Conservation (phyloP, 169 alveolate species). For the Cryptosporidium canis region DNA sequence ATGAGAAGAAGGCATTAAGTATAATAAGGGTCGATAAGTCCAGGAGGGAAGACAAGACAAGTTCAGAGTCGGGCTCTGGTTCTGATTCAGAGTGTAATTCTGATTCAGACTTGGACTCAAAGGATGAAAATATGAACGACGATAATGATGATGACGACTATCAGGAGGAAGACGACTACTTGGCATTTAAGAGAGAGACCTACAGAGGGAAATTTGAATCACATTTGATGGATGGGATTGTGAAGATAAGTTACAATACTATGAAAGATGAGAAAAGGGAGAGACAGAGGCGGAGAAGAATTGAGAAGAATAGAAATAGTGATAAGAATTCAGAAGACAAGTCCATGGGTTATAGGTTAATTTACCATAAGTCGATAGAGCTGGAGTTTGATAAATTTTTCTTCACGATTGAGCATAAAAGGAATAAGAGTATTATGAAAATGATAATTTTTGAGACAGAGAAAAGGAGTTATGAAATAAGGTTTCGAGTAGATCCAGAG, state of each 20-base stretch:
- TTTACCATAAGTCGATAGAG: constrained; percentile 5
- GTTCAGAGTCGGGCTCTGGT: neutral
- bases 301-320: neutral
- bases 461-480: constrained; percentile 39
- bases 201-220: constrained; percentile 22
- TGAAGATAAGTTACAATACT: constrained; percentile 35
- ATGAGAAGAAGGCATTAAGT: neutral
- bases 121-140: neutral
- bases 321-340: neutral
- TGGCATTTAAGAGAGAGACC: constrained; percentile 34
- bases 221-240: constrained; percentile 38
- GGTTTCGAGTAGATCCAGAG: constrained; percentile 58
- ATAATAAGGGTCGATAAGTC: neutral
- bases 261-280: constrained; percentile 22
- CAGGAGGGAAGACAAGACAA: neutral
- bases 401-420: neutral
- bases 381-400: constrained; percentile 19
- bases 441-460: constrained; percentile 49
- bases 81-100: neutral
- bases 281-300: neutral
- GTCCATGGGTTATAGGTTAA: neutral
- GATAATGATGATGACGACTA: constrained; percentile 21
- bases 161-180: constrained; percentile 28
- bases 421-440: constrained; percentile 26
- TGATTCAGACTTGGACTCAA: neutral